Percentiles rank a stretch among this genome's conserved stretches.
Conservation (phyloP, 2,329 filamentous ascomycete genomes). For the Trichoderma lentiforme region DNA sequence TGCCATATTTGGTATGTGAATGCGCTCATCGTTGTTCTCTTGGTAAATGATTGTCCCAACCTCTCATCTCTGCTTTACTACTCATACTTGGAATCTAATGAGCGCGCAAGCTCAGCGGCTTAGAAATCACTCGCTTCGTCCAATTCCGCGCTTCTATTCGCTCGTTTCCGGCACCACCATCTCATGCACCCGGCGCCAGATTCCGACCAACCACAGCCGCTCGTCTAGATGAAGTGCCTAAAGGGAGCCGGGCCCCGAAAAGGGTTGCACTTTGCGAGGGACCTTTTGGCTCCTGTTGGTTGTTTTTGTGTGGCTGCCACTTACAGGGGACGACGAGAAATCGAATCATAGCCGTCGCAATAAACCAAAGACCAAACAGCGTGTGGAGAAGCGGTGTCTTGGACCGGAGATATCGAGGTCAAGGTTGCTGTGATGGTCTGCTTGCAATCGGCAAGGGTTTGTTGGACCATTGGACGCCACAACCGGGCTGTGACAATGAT, state of each 20-base stretch:
- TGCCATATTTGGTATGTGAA: neutral
- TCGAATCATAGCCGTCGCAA: neutral
- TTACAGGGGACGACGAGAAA: neutral
- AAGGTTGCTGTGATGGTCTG: neutral
- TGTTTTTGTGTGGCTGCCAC: neutral
- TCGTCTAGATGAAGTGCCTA: neutral
- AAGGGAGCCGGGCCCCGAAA: neutral
- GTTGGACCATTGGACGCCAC: slow-evolving; percentile 6
- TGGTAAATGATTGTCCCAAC: neutral
- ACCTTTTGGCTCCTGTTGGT: neutral
- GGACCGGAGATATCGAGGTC: neutral
- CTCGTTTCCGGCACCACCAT: neutral
- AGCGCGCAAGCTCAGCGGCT: neutral
- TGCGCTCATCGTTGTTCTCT: neutral
- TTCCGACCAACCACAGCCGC: slow-evolving; percentile 3
- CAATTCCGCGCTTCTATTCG: slow-evolving; percentile 1
- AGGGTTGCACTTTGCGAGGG: neutral
- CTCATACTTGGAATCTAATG: neutral
- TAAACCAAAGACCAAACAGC: neutral
- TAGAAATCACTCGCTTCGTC: slow-evolving; percentile 5
- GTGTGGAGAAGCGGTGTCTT: neutral
- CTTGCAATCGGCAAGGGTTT: slow-evolving; percentile 11
- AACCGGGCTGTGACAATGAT: slow-evolving; percentile 1
- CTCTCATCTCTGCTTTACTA: neutral
- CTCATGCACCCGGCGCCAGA: neutral